A percentile compares a stretch with the other conserved stretches of the same genome.
Evolutionary conservation across 2,329 filamentous ascomycete genomes (phyloP).

Genomic region (Ophiostoma ulmi): DNA sequence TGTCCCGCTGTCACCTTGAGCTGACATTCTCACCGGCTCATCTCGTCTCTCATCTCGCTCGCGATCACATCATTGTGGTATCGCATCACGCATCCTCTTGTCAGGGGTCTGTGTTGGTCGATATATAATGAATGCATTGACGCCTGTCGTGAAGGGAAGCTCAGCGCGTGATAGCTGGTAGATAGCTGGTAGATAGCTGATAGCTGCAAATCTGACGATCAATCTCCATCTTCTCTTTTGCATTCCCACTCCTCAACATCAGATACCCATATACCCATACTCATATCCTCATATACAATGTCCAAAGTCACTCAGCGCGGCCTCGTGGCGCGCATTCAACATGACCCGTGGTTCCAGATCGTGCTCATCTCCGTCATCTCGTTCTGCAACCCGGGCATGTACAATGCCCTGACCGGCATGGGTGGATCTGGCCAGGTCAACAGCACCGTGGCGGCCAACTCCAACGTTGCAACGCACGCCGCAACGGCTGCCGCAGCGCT

Average conservation of each 20-base stretch:
- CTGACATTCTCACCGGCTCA: too few species aligned
- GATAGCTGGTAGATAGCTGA: neutral
- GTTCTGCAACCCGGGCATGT: slow-evolving; percentile 31
- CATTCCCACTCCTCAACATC: neutral
- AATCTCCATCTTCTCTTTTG: neutral
- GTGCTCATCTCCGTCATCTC: slow-evolving; percentile 25
- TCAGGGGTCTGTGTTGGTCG: neutral
- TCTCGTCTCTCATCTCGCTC: neutral
- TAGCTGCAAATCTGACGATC: neutral
- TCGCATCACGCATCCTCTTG: neutral
- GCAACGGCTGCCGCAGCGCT: slow-evolving; percentile 42
- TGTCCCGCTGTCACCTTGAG: neutral
- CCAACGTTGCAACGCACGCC: slow-evolving; percentile 51
- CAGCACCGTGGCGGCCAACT: slow-evolving; percentile 49
- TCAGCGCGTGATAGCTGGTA: neutral
- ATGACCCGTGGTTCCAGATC: slow-evolving; percentile 25
- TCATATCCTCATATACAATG: slow-evolving; percentile 8
- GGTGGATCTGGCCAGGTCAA: slow-evolving; percentile 48
- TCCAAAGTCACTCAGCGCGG: slow-evolving; percentile 14
- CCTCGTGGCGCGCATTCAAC: slow-evolving; percentile 20
- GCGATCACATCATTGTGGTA: slow-evolving; percentile 3
- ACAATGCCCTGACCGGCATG: slow-evolving; percentile 26
- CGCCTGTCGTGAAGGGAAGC: neutral
- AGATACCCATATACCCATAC: neutral
- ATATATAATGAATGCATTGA: neutral